Evolutionary conservation across 495 filamentous ascomycete species (phyloP).

Genomic region (Amniculicola lignicola): DNA sequence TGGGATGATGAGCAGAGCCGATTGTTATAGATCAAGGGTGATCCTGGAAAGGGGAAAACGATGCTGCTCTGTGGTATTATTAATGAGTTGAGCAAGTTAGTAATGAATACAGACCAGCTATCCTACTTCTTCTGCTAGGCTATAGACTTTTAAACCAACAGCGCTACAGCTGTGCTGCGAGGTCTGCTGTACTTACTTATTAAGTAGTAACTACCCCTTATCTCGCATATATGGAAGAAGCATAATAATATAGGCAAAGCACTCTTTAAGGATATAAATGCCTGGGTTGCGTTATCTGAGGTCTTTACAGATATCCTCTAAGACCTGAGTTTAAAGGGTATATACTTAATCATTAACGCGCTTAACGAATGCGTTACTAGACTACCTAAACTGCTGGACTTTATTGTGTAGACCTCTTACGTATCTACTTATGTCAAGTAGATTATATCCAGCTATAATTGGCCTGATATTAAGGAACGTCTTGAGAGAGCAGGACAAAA

Average conservation of each 20-base stretch:
- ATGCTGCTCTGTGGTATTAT: conserved; percentile 1
- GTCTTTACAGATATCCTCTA: conserved; percentile 43
- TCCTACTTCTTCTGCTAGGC: conserved; percentile 6
- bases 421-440: conserved; percentile 39
- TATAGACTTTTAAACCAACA: neutral
- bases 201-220: conserved; percentile 38
- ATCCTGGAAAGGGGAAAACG: neutral
- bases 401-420: conserved; percentile 33
- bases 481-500: conserved; percentile 25
- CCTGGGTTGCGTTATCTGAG: conserved; percentile 36
- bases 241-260: conserved; percentile 31
- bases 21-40: no score
- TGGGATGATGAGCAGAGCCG: neutral
- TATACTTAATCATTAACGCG: conserved; percentile 4
- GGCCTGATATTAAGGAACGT: conserved; percentile 37
- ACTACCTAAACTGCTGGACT: conserved; percentile 8
- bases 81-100: neutral
- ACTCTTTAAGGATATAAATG: conserved; percentile 42
- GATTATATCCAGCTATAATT: conserved; percentile 43
- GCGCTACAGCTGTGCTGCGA: neutral
- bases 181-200: conserved; percentile 32
- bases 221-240: conserved; percentile 36
- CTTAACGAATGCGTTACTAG: conserved; percentile 7
- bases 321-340: conserved; percentile 23
- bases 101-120: neutral